These are phyloP conservation scores for Dicorynia guianensis DNA, from an alignment of 306 rosid genomes.

Conservation along the genomic window DNA sequence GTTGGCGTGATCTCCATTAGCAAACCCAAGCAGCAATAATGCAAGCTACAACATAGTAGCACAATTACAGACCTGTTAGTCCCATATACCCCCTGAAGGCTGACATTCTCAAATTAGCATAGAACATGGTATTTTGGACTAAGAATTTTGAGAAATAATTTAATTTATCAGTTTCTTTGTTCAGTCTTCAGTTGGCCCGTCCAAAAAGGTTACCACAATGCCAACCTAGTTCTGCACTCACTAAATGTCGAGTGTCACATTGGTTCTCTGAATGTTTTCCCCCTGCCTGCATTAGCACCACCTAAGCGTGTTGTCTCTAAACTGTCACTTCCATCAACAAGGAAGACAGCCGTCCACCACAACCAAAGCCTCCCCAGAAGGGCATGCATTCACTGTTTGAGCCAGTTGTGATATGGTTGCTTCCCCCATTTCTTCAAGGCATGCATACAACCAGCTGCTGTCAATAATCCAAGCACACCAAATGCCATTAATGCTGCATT, in stretches of 20 bases:
- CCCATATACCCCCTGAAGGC: constrained; percentile 23
- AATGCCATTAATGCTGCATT: constrained; percentile 70
- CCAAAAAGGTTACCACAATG: constrained; percentile 38
- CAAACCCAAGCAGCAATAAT: constrained; percentile 40
- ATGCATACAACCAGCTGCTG: constrained; percentile 83
- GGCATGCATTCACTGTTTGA: constrained; percentile 57
- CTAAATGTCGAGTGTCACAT: constrained; percentile 30
- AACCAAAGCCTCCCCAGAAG: constrained; percentile 30
- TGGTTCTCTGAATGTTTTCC: constrained; percentile 29
- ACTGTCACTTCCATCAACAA: constrained; percentile 35
- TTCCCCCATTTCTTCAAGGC: constrained; percentile 83
- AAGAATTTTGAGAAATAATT: constrained; percentile 34
- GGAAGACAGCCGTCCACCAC: constrained; percentile 33
- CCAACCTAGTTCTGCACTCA: constrained; percentile 37
- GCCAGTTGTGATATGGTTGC: constrained; percentile 88
- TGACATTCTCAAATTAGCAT: constrained; percentile 33
- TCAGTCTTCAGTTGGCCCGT: constrained; percentile 24
- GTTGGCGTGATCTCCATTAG: constrained; percentile 40
- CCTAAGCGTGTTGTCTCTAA: constrained; percentile 31
- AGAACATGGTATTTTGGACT: constrained; percentile 34
- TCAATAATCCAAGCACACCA: constrained; percentile 70
- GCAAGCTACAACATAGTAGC: constrained; percentile 46
- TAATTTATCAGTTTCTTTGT: constrained; percentile 31
- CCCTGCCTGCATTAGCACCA: constrained; percentile 33
- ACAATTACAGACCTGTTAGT: constrained; percentile 34